A percentile compares a stretch with the other conserved stretches of the same genome.
phyloP scores from a whole-genome alignment of 371 early-diverging fungal species.

The Phascolomyces articulosus region DNA sequence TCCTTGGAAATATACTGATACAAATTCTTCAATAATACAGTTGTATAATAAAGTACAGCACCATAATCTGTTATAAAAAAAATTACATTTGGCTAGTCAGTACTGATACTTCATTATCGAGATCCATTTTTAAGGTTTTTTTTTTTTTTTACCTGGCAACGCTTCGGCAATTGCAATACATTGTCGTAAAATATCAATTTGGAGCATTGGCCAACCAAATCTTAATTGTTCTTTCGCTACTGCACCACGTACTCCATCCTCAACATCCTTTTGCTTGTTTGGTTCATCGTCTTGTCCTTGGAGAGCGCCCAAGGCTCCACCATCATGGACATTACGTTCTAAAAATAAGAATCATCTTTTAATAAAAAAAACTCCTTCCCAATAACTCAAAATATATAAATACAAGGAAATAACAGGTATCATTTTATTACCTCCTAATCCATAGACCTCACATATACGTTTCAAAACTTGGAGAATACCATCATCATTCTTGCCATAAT shows the following conservation, averaged over 20 bases:
- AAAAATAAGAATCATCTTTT: slow-evolving; percentile 5
- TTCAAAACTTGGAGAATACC: slow-evolving; percentile 71
- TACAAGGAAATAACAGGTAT: not conserved
- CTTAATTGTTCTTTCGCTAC: slow-evolving; percentile 22
- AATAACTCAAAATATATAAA: not conserved
- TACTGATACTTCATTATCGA: too few species aligned
- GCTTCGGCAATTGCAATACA: slow-evolving; percentile 76
- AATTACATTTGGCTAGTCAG: not conserved
- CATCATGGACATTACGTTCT: slow-evolving; percentile 57
- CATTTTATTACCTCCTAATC: slow-evolving; percentile 67
- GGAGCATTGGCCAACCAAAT: slow-evolving; percentile 81
- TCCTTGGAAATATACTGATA: slow-evolving; percentile 62
- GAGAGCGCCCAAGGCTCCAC: slow-evolving; percentile 31
- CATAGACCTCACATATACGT: slow-evolving; percentile 71
- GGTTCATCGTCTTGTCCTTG: slow-evolving; percentile 15
- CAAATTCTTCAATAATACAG: slow-evolving; percentile 66
- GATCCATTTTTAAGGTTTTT: too few species aligned
- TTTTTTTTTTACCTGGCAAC: slow-evolving; percentile 54
- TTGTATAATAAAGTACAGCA: slow-evolving; percentile 65
- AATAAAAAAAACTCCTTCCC: not conserved
- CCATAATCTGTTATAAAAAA: slow-evolving; percentile 51
- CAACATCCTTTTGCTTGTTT: slow-evolving; percentile 2
- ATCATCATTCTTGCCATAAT: slow-evolving; percentile 35
- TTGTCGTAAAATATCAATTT: slow-evolving; percentile 77
- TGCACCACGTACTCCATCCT: slow-evolving; percentile 23